Conservation (phyloP, 805 yeast genomes). For the Spathaspora girioi region DNA sequence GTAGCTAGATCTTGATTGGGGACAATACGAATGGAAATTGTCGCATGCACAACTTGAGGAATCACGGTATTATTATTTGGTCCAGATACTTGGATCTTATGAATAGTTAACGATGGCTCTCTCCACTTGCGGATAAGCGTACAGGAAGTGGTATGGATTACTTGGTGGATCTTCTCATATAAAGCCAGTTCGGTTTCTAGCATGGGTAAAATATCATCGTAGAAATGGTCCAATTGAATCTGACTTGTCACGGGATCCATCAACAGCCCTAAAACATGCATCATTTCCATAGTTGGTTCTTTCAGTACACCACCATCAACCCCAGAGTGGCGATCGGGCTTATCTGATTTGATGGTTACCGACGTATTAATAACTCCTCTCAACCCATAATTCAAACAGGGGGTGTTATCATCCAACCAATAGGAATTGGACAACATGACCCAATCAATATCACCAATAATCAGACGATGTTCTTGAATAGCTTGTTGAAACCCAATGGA, state of each 20-base stretch:
- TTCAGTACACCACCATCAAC: constrained; percentile 89
- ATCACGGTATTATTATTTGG: constrained; percentile 88
- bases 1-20: constrained; percentile 75
- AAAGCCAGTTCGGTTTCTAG: constrained; percentile 54
- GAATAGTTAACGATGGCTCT: constrained; percentile 83
- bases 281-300: constrained; percentile 86
- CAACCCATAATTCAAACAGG: constrained; percentile 91
- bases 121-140: constrained; percentile 82
- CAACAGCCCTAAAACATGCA: constrained; percentile 65
- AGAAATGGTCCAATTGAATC: constrained; percentile 67
- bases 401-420: constrained; percentile 87
- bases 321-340: constrained; percentile 92
- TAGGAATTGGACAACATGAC: constrained; percentile 84
- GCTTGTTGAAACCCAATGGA: constrained; percentile 78
- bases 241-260: constrained; percentile 39
- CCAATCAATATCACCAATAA: constrained; percentile 76
- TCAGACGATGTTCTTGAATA: constrained; percentile 44
- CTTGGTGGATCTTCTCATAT: constrained; percentile 57
- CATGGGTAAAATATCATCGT: constrained; percentile 60
- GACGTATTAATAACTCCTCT: constrained; percentile 85
- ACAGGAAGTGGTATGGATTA: constrained; percentile 26
- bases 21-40: constrained; percentile 79
- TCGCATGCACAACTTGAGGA: constrained; percentile 74
- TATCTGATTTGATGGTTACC: constrained; percentile 66
- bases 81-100: constrained; percentile 81